Conservation (phyloP, 2,329 filamentous ascomycete genomes). For the Calcarisporium arbuscula region DNA sequence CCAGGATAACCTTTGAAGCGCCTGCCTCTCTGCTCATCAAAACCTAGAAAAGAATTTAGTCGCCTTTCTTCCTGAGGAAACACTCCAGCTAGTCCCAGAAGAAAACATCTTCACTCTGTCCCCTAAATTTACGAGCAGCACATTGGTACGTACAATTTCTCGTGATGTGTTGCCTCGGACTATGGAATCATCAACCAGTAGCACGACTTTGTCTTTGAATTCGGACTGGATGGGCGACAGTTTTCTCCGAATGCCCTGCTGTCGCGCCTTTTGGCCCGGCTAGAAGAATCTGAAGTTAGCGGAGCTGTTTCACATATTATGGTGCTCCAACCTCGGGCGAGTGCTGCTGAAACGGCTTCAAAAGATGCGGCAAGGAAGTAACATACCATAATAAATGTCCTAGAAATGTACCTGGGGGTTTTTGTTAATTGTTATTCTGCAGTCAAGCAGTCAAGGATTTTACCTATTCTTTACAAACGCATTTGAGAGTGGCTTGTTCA, state of each 20-base stretch:
- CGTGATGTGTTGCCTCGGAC: conserved; percentile 52
- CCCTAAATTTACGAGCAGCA: conserved; percentile 3
- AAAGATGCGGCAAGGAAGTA: conserved; percentile 8
- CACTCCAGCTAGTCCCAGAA: too few relatives aligned
- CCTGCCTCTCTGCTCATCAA: conserved; percentile 78
- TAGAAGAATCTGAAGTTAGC: conserved; percentile 34
- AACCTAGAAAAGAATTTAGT: conserved; percentile 16
- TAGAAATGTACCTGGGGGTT: conserved; percentile 83
- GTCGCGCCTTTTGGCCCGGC: conserved; percentile 70
- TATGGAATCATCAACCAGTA: conserved; percentile 84
- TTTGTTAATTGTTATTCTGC: too few relatives aligned
- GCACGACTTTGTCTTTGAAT: conserved; percentile 72
- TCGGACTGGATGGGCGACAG: conserved; percentile 81
- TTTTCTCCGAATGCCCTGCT: conserved; percentile 86
- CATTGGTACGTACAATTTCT: conserved; percentile 15
- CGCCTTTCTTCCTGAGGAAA: too few relatives aligned
- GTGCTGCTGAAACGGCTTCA: too few relatives aligned
- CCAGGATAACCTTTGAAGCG: conserved; percentile 76
- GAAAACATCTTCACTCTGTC: too few relatives aligned
- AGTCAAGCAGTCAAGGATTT: too few relatives aligned
- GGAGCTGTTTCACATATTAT: too few relatives aligned
- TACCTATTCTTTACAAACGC: conserved; percentile 87
- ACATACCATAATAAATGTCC: conserved; percentile 62
- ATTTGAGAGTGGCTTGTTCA: conserved; percentile 72
- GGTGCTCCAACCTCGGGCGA: too few relatives aligned